Evolutionary conservation across 768 basidiomycete genomes (phyloP).

Genomic region (Boletus vermiculosoides): DNA sequence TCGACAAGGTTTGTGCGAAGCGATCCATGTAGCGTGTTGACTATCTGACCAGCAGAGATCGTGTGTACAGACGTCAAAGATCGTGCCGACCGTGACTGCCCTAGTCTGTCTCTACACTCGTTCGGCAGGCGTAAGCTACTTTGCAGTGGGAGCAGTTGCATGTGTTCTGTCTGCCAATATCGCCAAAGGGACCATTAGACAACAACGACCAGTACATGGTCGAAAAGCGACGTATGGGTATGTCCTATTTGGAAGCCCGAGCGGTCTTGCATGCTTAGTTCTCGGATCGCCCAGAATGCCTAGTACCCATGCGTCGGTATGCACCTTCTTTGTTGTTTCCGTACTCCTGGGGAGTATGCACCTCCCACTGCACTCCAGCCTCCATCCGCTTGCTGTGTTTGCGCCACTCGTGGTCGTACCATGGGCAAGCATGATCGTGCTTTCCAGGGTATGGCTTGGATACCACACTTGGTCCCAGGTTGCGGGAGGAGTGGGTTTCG

Average conservation of each 20-base stretch:
- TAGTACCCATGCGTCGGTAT: constrained; percentile 74
- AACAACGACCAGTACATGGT: constrained; percentile 54
- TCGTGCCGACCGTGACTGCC: constrained; percentile 53
- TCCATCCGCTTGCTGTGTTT: constrained; percentile 36
- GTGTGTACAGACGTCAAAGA: constrained; percentile 52
- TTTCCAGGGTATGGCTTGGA: constrained; percentile 73
- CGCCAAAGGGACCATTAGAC: constrained; percentile 58
- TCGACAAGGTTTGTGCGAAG: constrained; percentile 30
- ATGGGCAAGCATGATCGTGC: constrained; percentile 52
- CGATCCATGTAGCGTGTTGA: neutral
- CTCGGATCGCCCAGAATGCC: constrained; percentile 61
- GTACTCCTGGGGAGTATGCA: constrained; percentile 53
- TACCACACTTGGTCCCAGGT: constrained; percentile 77
- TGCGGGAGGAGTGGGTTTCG: constrained; percentile 54
- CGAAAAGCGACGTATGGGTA: constrained; percentile 69
- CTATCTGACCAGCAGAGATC: constrained; percentile 3
- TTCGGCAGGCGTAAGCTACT: constrained; percentile 62
- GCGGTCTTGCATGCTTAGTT: neutral
- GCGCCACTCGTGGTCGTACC: constrained; percentile 53
- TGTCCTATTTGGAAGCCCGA: constrained; percentile 14
- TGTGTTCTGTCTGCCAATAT: constrained; percentile 61
- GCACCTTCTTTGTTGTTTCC: constrained; percentile 63
- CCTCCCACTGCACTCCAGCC: constrained; percentile 57
- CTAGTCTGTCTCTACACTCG: constrained; percentile 54
- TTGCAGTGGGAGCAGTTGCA: constrained; percentile 52